Base-by-base conservation (phyloP, 805 yeast genomes). In the Monosporozyma aerobia region DNA sequence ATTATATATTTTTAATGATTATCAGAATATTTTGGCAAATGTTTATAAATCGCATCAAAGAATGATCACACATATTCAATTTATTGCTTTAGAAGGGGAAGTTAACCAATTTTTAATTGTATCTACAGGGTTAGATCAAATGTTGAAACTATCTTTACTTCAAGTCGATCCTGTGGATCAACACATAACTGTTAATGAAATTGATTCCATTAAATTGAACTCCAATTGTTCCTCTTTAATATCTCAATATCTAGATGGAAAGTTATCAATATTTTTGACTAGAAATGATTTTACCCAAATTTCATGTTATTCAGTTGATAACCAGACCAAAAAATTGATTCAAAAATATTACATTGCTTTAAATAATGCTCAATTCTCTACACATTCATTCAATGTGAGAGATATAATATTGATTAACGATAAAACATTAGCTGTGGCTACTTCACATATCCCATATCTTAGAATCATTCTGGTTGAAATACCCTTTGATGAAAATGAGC, bases 361-460 rank as follows among this genome's bases (percentile, higher is more conserved):
- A 47, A 85, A 84, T 64, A 90, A 82, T 63, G 84, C 94, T 0
- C 85, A 85, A 59, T 87, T 85, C 57, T 75, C 83, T 6, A 76
- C 80, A 22, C 77, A 79, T 58, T 76, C 82, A 0, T 87, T 87
- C 64, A 76, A 59, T 39, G 57, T 65, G 2, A 54, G 64, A 30
- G 65, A 60, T 50, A 51, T 59, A 54, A 44, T 48, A 3, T 60
- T 84, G n/a, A 80, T 84, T 0, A 76, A 85, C 9, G 87, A 82
- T 0, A 87, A 95, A 0, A 51, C 57, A 43, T 61, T 85, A 14
- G 81, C 83, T 0, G 76, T 86, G 7, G 88, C 82, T 0, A 88
- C 96, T 0, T 82, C 90, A 1, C 92, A 87, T 60, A 76, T 78
- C 13, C 96, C 96, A 3, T 85, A 74, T 60, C 80, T 86, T 87